phyloP scores from a whole-genome alignment of 1,139 yeast species.

The Candida anutae region DNA sequence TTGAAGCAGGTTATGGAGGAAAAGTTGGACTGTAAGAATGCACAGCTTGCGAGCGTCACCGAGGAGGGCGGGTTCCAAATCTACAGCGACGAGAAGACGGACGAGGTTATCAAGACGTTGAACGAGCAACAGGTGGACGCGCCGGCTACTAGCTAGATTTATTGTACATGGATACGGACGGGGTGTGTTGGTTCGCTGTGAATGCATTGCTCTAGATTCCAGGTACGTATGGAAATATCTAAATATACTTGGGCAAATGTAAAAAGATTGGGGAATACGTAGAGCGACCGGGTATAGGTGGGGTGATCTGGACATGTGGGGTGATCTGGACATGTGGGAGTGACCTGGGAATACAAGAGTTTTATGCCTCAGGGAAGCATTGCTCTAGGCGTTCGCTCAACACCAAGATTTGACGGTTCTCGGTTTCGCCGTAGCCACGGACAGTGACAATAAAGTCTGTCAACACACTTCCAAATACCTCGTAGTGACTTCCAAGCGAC shows the following conservation, averaged over 20 bases:
- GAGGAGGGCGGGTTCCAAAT: conserved; percentile 79
- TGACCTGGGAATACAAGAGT: no score
- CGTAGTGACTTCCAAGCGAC: conserved; percentile 44
- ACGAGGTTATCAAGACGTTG: conserved; percentile 66
- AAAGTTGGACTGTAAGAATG: conserved; percentile 89
- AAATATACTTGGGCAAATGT: no score
- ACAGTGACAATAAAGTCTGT: conserved; percentile 48
- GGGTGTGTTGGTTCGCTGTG: no score
- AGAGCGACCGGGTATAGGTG: no score
- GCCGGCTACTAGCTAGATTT: neutral
- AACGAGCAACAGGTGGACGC: conserved; percentile 62
- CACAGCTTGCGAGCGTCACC: conserved; percentile 92
- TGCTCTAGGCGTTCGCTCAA: conserved; percentile 48
- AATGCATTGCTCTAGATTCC: no score
- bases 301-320: no score
- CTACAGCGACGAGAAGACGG: conserved; percentile 78
- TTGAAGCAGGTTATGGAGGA: conserved; percentile 99
- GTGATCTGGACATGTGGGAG: no score
- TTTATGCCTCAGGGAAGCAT: conserved; percentile 22
- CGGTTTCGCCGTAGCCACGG: conserved; percentile 54
- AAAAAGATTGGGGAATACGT: no score
- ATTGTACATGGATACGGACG: no score
- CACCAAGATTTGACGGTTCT: conserved; percentile 48
- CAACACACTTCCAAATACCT: conserved; percentile 47
- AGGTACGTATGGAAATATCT: no score